Conservation (phyloP, 2,329 filamentous ascomycete genomes). For the Chrysoporthe cubensis region DNA sequence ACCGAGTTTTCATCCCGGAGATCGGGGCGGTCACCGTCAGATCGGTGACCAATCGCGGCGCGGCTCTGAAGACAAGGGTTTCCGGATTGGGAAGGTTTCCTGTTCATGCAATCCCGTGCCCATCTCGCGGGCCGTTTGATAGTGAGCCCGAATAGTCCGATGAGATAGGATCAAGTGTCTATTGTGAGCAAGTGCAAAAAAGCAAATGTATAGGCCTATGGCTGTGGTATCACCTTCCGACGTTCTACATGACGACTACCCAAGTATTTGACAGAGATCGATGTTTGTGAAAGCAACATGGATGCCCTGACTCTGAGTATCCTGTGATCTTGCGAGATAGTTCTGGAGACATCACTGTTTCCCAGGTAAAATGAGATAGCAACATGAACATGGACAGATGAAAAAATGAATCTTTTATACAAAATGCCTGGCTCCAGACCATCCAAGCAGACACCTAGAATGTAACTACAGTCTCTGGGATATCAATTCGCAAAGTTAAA, state of each 20-base stretch:
- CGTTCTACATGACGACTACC: too few relatives aligned
- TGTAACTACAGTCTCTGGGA: background rate
- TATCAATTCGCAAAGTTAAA: background rate
- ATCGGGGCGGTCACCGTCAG: background rate
- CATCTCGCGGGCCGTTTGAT: background rate
- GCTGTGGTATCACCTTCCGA: too few relatives aligned
- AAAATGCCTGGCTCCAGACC: background rate
- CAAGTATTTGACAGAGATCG: too few relatives aligned
- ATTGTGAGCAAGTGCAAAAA: too few relatives aligned
- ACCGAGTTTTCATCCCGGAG: too few relatives aligned
- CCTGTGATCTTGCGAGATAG: too few relatives aligned
- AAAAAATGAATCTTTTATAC: background rate
- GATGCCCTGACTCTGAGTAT: too few relatives aligned
- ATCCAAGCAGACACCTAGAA: background rate
- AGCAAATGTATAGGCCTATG: too few relatives aligned
- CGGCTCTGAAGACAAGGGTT: background rate
- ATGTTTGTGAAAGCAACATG: too few relatives aligned
- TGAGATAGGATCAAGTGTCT: too few relatives aligned
- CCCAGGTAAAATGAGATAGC: too few relatives aligned
- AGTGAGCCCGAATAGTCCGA: background rate
- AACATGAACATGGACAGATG: background rate
- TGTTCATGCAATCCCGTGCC: background rate
- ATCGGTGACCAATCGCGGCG: background rate
- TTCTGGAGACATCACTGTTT: too few relatives aligned
- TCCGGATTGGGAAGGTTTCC: background rate